Evolutionary conservation across 371 early-diverging fungal species (phyloP).

Genomic region (Saksenaea vasiformis): DNA sequence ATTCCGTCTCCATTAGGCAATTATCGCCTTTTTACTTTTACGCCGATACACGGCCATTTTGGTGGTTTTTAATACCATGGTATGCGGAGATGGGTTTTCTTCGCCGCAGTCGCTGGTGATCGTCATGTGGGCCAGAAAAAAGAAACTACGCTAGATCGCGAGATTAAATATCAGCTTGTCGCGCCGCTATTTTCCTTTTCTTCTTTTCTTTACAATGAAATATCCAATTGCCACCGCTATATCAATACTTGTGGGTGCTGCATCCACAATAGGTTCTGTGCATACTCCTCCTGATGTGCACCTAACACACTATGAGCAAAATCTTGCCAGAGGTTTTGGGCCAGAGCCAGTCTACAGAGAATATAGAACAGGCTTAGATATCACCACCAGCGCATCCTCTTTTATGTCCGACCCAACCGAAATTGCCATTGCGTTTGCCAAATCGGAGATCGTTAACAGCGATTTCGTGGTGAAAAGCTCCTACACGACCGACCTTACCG

Average conservation of each 20-base stretch:
- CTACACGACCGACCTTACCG: slow-evolving; percentile 72
- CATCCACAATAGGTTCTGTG: background rate
- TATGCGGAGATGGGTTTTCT: background rate
- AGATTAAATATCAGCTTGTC: background rate
- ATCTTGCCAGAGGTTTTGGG: slow-evolving; percentile 36
- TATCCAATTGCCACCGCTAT: slow-evolving; percentile 13
- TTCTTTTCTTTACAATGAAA: slow-evolving; percentile 9
- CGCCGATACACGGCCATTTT: background rate
- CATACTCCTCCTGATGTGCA: background rate
- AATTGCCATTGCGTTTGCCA: slow-evolving; percentile 52
- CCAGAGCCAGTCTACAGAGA: slow-evolving; percentile 30
- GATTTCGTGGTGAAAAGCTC: slow-evolving; percentile 59
- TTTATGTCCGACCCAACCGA: slow-evolving; percentile 19
- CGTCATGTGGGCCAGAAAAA: slow-evolving; percentile 7
- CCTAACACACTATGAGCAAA: slow-evolving; percentile 18
- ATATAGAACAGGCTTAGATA: slow-evolving; percentile 17
- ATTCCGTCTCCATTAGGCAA: background rate
- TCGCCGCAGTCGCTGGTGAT: background rate
- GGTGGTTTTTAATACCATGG: background rate
- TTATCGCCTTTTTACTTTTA: background rate
- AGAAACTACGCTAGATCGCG: background rate
- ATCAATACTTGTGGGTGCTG: slow-evolving; percentile 1
- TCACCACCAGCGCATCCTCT: background rate
- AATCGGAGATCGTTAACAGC: slow-evolving; percentile 35
- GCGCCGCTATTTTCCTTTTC: slow-evolving; percentile 4